These are phyloP conservation scores for Abortiporus biennis DNA, from an alignment of 1,284 basidiomycete genomes.

Conservation along the genomic window DNA sequence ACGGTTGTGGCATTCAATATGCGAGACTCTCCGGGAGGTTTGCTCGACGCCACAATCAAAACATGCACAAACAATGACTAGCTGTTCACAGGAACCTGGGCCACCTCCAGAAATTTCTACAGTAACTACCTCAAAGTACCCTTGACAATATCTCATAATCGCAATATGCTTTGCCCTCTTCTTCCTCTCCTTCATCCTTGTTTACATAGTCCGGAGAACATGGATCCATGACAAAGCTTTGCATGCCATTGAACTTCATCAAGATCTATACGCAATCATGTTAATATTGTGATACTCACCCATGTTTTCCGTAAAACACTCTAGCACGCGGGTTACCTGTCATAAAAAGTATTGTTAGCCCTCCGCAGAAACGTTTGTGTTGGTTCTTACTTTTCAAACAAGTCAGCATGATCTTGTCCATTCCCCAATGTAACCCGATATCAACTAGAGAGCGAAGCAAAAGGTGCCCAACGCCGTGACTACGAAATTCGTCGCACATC, in stretches of 20 bases:
- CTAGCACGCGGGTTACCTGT: conserved; percentile 1
- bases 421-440: conserved; percentile 45
- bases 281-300: no score
- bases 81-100: background rate
- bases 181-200: conserved; percentile 23
- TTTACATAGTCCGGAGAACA: conserved; percentile 42
- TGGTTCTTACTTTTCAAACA: conserved; percentile 50
- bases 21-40: background rate
- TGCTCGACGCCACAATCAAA: background rate
- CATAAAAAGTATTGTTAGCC: conserved; percentile 1
- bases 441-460: conserved; percentile 42
- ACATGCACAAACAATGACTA: background rate
- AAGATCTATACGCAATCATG: no score
- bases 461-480: conserved; percentile 51
- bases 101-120: background rate
- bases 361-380: background rate
- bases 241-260: conserved; percentile 43
- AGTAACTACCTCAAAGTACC: background rate
- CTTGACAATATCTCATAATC: conserved; percentile 54
- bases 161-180: conserved; percentile 25
- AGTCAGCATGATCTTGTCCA: conserved; percentile 70
- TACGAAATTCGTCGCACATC: conserved; percentile 34
- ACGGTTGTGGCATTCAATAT: no score
- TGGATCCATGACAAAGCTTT: conserved; percentile 50
- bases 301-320: conserved; percentile 55